phyloP scores from a whole-genome alignment of 306 rosid species.

The Quercus suber region DNA sequence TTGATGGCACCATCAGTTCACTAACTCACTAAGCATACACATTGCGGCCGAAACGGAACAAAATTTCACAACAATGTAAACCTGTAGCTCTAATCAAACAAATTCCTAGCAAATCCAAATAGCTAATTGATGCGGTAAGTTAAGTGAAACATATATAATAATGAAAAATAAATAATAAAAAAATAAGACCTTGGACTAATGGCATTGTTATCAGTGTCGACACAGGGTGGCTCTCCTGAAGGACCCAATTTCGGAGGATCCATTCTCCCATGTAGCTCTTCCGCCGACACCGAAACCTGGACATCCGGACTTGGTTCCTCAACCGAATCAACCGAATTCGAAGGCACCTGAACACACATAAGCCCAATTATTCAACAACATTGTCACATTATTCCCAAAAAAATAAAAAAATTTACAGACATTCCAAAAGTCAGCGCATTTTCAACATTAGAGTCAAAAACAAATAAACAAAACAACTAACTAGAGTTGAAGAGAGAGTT shows the following conservation, averaged over 20 bases:
- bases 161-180: too few species aligned
- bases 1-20: too few species aligned
- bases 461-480: too few species aligned
- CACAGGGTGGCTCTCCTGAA: conserved; percentile 37
- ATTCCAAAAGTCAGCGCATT: neutral
- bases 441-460: conserved; percentile 1
- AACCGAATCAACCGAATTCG: conserved; percentile 42
- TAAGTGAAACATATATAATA: too few species aligned
- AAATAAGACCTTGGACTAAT: conserved; percentile 57
- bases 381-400: neutral
- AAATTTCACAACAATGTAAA: neutral
- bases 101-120: neutral
- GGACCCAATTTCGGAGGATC: conserved; percentile 50
- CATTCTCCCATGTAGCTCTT: conserved; percentile 39
- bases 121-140: neutral
- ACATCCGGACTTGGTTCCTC: conserved; percentile 50
- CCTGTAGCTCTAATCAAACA: neutral
- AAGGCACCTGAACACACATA: conserved; percentile 35
- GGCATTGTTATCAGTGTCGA: conserved; percentile 43
- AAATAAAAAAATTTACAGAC: neutral
- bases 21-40: too few species aligned
- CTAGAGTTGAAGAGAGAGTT: neutral
- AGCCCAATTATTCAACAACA: neutral
- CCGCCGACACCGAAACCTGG: conserved; percentile 35
- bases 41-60: neutral